Evolutionary conservation across 106 monocot genomes (phyloP).

Genomic region (Vanilla planifolia): DNA sequence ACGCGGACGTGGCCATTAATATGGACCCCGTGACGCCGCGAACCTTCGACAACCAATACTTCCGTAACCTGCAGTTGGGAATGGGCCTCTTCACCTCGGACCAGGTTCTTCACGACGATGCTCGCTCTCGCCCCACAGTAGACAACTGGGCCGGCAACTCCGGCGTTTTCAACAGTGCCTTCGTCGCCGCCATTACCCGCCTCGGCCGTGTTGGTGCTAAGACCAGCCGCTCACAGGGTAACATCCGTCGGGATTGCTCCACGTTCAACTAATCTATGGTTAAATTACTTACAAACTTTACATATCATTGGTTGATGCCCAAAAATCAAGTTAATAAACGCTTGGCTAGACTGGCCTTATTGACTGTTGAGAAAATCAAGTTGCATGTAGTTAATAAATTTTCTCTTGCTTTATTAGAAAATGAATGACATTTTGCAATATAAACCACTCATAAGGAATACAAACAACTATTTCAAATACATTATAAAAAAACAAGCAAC

Average conservation of each 20-base stretch:
- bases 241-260: slow-evolving; percentile 32
- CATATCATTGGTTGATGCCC: no score
- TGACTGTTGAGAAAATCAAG: no score
- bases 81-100: slow-evolving; percentile 34
- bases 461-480: no score
- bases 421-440: no score
- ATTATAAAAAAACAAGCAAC: no score
- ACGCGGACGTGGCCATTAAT: slow-evolving; percentile 6
- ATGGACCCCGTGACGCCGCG: slow-evolving; percentile 48
- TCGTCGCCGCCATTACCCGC: slow-evolving; percentile 33
- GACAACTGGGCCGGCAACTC: slow-evolving; percentile 12
- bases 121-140: slow-evolving; percentile 7
- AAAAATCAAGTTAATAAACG: no score
- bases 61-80: slow-evolving; percentile 22
- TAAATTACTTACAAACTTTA: no score
- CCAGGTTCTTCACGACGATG: slow-evolving; percentile 27
- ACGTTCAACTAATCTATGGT: slow-evolving; percentile 22
- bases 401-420: no score
- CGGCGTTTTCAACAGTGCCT: slow-evolving; percentile 22
- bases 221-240: slow-evolving; percentile 23
- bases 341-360: no score
- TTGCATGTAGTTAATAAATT: no score
- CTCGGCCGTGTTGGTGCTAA: slow-evolving; percentile 38
- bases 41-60: slow-evolving; percentile 43
- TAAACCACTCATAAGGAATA: no score